phyloP scores from a whole-genome alignment of 1,284 basidiomycete genomes.

The Cryptococcus neoformans region DNA sequence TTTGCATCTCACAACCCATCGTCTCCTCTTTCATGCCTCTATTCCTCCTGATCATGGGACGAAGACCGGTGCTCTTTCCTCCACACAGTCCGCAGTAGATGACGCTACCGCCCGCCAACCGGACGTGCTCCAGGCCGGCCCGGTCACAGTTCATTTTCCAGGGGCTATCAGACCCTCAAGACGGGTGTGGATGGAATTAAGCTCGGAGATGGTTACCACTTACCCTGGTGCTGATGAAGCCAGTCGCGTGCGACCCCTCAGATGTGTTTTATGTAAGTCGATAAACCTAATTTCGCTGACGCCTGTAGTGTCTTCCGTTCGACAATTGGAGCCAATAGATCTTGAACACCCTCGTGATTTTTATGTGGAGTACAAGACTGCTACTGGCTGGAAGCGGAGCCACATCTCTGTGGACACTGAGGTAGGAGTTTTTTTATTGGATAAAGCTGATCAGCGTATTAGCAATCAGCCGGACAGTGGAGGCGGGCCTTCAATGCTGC shows the following conservation, averaged over 20 bases:
- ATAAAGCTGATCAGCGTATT: background rate
- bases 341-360: conserved; percentile 53
- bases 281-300: background rate
- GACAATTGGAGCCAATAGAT: conserved; percentile 54
- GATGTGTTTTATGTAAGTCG: conserved; percentile 56
- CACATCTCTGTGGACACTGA: conserved; percentile 59
- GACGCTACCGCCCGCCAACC: conserved; percentile 12
- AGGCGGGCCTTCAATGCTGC: conserved; percentile 56
- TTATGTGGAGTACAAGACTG: conserved; percentile 46
- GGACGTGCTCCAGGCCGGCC: conserved; percentile 55
- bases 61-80: conserved; percentile 25
- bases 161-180: conserved; percentile 51
- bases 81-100: conserved; percentile 14
- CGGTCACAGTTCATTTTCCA: conserved; percentile 55
- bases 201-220: conserved; percentile 60
- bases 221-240: conserved; percentile 59
- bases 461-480: conserved; percentile 60
- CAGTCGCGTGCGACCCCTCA: conserved; percentile 57
- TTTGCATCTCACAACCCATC: conserved; percentile 63
- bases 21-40: conserved; percentile 63
- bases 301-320: conserved; percentile 20
- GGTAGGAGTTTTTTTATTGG: conserved; percentile 24
- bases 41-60: conserved; percentile 52
- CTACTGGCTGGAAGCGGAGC: conserved; percentile 35
- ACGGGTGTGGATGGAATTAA: conserved; percentile 63